These are phyloP conservation scores for Arachnomyces sp. DNA, from an alignment of 2,329 filamentous ascomycete species.

Conservation along the genomic window DNA sequence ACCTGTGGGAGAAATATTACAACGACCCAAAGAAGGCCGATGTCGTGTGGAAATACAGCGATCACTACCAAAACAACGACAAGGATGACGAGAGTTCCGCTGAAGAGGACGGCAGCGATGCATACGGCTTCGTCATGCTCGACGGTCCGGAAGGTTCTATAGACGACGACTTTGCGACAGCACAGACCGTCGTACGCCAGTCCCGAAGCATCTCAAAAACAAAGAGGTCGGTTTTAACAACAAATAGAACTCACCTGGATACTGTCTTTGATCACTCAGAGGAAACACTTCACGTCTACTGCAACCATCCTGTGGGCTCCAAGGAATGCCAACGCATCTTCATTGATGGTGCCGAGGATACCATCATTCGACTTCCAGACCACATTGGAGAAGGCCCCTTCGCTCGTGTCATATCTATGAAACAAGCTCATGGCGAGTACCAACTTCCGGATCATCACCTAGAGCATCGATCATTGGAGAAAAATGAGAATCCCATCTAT, in stretches of 20 bases:
- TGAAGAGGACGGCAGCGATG: slow-evolving; percentile 18
- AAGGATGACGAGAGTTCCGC: slow-evolving; percentile 11
- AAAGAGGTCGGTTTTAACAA: slow-evolving; percentile 18
- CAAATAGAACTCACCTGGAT: slow-evolving; percentile 20
- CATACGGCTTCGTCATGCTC: slow-evolving; percentile 27
- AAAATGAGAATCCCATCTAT: slow-evolving; percentile 9
- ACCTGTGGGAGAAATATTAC: slow-evolving; percentile 17
- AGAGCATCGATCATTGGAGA: slow-evolving; percentile 2
- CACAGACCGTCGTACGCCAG: slow-evolving; percentile 16
- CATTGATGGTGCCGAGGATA: slow-evolving; percentile 14
- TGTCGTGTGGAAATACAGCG: slow-evolving; percentile 15
- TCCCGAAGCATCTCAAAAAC: slow-evolving; percentile 7
- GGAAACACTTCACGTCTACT: slow-evolving; percentile 22
- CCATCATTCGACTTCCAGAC: slow-evolving; percentile 14
- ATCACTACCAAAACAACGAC: slow-evolving; percentile 18
- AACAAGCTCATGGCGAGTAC: slow-evolving; percentile 7
- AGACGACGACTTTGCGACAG: slow-evolving; percentile 17
- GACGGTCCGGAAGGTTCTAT: slow-evolving; percentile 22
- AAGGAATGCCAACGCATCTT: slow-evolving; percentile 14
- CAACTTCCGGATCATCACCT: slow-evolving; percentile 8
- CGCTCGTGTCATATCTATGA: slow-evolving; percentile 14
- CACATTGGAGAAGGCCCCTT: slow-evolving; percentile 16
- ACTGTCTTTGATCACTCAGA: slow-evolving; percentile 20
- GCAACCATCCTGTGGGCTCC: slow-evolving; percentile 18
- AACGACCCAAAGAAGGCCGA: slow-evolving; percentile 10